Evolutionary conservation across 257 asterid genomes (phyloP).

Genomic region (Leonotis leonurus): DNA sequence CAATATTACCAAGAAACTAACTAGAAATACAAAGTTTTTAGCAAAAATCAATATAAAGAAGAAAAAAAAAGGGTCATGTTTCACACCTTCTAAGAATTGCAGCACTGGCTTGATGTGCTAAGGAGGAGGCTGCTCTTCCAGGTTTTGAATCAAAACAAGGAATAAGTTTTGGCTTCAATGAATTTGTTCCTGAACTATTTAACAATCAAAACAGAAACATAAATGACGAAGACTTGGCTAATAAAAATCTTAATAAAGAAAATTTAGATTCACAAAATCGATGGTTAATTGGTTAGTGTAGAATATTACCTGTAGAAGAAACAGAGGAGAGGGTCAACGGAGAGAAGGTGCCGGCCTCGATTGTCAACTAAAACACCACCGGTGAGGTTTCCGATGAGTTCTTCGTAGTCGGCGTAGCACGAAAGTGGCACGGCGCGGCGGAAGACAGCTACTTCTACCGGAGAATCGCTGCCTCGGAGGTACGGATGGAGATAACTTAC

Average conservation of each 20-base stretch:
- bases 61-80: neutral
- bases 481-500: slow-evolving; percentile 7
- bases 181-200: slow-evolving; percentile 18
- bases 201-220: neutral
- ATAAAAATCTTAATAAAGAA: too few species aligned
- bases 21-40: neutral
- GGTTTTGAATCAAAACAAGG: slow-evolving; percentile 19
- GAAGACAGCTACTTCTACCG: slow-evolving; percentile 6
- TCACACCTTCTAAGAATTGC: slow-evolving; percentile 17
- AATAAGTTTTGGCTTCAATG: slow-evolving; percentile 15
- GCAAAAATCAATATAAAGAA: neutral
- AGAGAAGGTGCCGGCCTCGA: slow-evolving; percentile 9
- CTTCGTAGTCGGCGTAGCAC: slow-evolving; percentile 3
- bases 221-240: too few species aligned
- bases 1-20: neutral
- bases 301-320: slow-evolving; percentile 14
- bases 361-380: slow-evolving; percentile 6
- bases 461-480: slow-evolving; percentile 1
- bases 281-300: too few species aligned
- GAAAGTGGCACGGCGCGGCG: slow-evolving; percentile 12
- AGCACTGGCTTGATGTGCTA: slow-evolving; percentile 12
- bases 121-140: slow-evolving; percentile 15
- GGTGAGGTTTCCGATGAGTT: slow-evolving; percentile 3
- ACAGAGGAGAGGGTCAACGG: slow-evolving; percentile 21
- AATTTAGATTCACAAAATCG: neutral